phyloP scores from a whole-genome alignment of 805 yeast species.

The Ogataea methylovora region DNA sequence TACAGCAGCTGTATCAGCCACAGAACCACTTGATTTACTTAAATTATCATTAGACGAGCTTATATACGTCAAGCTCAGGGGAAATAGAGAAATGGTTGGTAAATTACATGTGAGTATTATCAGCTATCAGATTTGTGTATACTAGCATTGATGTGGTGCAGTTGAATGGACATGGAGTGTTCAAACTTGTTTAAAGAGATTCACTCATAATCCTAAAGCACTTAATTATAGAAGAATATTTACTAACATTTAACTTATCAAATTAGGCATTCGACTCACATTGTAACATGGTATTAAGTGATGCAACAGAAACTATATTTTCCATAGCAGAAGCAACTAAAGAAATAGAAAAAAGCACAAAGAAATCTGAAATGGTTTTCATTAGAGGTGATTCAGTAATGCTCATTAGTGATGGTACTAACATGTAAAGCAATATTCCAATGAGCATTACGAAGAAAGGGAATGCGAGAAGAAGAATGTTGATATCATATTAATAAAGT shows the following conservation, averaged over 20 bases:
- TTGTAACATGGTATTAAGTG: constrained; percentile 92
- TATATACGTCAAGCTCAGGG: constrained; percentile 84
- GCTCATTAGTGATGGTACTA: constrained; percentile 46
- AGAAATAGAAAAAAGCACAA: constrained; percentile 37
- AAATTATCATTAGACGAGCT: constrained; percentile 81
- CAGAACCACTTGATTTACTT: constrained; percentile 88
- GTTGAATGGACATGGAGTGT: no score
- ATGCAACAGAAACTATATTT: constrained; percentile 80
- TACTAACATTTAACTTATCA: constrained; percentile 7
- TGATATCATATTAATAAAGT: no score
- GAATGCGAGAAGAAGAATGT: no score
- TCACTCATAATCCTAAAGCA: neutral
- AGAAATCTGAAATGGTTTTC: constrained; percentile 80
- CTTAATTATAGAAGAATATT: neutral
- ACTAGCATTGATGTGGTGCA: no score
- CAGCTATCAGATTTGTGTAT: no score
- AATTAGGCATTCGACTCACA: constrained; percentile 82
- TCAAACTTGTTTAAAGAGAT: no score
- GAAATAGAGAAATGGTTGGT: constrained; percentile 89
- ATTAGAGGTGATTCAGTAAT: constrained; percentile 98
- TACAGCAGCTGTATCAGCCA: constrained; percentile 15
- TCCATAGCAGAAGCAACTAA: constrained; percentile 41
- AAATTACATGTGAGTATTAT: constrained; percentile 68
- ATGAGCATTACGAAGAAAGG: no score
- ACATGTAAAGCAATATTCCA: no score